Percentiles rank a stretch among this genome's conserved stretches.
Conservation (phyloP, 2,329 filamentous ascomycete species). For the Pleoardoris graminearum region DNA sequence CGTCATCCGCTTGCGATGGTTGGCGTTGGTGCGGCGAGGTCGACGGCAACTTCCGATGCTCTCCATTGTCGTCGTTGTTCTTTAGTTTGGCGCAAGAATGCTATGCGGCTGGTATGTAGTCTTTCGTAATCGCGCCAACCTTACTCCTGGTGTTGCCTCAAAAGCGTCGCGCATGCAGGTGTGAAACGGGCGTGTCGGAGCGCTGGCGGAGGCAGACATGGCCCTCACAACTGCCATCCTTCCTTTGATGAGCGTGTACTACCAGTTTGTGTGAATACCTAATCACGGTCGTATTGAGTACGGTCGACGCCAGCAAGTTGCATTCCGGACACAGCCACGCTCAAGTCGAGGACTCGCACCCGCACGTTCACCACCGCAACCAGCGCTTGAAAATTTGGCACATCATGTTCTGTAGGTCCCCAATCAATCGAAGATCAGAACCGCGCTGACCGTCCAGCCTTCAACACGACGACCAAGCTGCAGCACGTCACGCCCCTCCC, state of each 20-base stretch:
- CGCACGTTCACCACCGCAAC: slow-evolving; percentile 11
- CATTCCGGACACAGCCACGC: slow-evolving; percentile 4
- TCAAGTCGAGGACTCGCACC: too few relatives aligned
- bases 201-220: not conserved
- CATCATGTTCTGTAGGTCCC: slow-evolving; percentile 37
- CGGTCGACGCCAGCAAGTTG: not conserved
- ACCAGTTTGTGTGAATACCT: too few relatives aligned
- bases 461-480: slow-evolving; percentile 38
- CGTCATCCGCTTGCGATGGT: not conserved
- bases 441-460: slow-evolving; percentile 24
- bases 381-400: slow-evolving; percentile 1
- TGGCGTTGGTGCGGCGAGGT: not conserved
- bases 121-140: not conserved
- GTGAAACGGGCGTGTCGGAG: slow-evolving; percentile 1
- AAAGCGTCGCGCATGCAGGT: slow-evolving; percentile 6
- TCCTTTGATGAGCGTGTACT: too few relatives aligned
- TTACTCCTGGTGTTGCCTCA: not conserved
- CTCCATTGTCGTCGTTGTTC: not conserved
- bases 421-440: not conserved
- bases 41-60: too few relatives aligned
- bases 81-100: too few relatives aligned
- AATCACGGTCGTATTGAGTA: not conserved
- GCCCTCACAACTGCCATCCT: not conserved
- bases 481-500: slow-evolving; percentile 42
- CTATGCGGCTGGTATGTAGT: not conserved